These are phyloP conservation scores for Jatropha multifida DNA, from an alignment of 441 rosid species.

Conservation along the genomic window DNA sequence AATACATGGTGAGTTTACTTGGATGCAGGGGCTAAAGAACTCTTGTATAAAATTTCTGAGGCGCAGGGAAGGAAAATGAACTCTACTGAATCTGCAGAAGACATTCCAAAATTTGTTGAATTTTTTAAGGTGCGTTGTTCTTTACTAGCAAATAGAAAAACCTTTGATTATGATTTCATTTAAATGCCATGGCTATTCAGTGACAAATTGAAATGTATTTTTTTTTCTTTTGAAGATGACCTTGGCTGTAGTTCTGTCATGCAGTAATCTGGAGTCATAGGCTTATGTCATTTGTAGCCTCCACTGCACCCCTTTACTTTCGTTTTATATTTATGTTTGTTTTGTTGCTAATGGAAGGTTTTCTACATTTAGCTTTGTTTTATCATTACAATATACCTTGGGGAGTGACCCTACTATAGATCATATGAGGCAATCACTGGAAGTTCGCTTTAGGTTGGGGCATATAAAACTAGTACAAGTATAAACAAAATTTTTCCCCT, in stretches of 20 bases:
- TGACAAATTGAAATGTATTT: slow-evolving; percentile 12
- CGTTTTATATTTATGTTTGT: not conserved
- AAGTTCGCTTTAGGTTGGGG: not conserved
- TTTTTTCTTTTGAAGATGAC: not conserved
- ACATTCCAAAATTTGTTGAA: slow-evolving; percentile 70
- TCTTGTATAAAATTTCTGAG: slow-evolving; percentile 74
- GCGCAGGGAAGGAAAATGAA: slow-evolving; percentile 87
- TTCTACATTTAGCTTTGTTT: not conserved
- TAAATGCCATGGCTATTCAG: slow-evolving; percentile 2
- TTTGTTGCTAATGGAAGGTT: not conserved
- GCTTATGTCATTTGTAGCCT: not conserved
- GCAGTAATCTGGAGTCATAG: not conserved
- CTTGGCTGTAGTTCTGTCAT: not conserved
- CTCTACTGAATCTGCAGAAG: slow-evolving; percentile 75
- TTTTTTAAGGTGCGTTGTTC: slow-evolving; percentile 63
- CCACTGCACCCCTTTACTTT: not conserved
- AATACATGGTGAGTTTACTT: slow-evolving; percentile 17
- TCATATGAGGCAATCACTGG: no score
- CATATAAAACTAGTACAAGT: no score
- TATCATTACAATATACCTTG: not conserved
- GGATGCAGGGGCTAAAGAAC: slow-evolving; percentile 80
- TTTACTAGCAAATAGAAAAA: slow-evolving; percentile 8
- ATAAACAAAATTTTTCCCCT: not conserved
- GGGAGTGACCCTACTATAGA: not conserved
- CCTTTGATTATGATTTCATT: not conserved